These are phyloP conservation scores for Smallanthus sonchifolius DNA, from an alignment of 129 eudicot genomes.

Conservation along the genomic window DNA sequence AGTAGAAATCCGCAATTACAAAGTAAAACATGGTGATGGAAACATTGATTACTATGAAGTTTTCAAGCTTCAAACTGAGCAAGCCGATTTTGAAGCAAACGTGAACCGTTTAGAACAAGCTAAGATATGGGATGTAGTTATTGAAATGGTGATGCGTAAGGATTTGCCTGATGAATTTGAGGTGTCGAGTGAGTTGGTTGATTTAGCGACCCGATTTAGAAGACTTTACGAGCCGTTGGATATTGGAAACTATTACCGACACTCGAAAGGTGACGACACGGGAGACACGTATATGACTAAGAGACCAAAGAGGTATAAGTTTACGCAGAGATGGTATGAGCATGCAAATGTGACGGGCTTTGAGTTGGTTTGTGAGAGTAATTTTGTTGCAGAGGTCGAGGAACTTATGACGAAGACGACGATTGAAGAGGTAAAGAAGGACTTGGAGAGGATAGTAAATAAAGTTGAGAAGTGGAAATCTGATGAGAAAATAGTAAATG, in stretches of 20 bases:
- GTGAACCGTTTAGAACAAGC: slow-evolving; percentile 62
- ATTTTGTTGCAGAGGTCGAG: slow-evolving; percentile 20
- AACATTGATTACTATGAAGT: slow-evolving; percentile 49
- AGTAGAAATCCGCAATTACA: slow-evolving; percentile 23
- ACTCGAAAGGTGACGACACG: slow-evolving; percentile 46
- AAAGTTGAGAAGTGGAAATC: slow-evolving; percentile 5
- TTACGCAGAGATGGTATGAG: slow-evolving; percentile 69
- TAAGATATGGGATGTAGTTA: slow-evolving; percentile 65
- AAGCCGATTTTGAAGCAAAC: slow-evolving; percentile 54
- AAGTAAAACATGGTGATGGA: slow-evolving; percentile 23
- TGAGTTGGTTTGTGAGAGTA: slow-evolving; percentile 19
- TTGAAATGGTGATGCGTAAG: slow-evolving; percentile 64
- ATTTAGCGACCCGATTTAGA: slow-evolving; percentile 57
- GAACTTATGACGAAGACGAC: slow-evolving; percentile 13
- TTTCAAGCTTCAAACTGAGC: slow-evolving; percentile 49
- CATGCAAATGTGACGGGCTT: slow-evolving; percentile 20
- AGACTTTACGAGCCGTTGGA: slow-evolving; percentile 76
- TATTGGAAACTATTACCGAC: slow-evolving; percentile 78
- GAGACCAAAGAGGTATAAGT: slow-evolving; percentile 69
- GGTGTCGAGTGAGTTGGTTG: slow-evolving; percentile 50
- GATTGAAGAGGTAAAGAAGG: slow-evolving; percentile 10
- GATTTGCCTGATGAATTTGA: slow-evolving; percentile 91
- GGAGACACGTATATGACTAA: too few species aligned
- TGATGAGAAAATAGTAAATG: neutral
- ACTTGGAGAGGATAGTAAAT: neutral